Evolutionary conservation across 257 asterid species (phyloP).

Genomic region (Capsicum pubescens): DNA sequence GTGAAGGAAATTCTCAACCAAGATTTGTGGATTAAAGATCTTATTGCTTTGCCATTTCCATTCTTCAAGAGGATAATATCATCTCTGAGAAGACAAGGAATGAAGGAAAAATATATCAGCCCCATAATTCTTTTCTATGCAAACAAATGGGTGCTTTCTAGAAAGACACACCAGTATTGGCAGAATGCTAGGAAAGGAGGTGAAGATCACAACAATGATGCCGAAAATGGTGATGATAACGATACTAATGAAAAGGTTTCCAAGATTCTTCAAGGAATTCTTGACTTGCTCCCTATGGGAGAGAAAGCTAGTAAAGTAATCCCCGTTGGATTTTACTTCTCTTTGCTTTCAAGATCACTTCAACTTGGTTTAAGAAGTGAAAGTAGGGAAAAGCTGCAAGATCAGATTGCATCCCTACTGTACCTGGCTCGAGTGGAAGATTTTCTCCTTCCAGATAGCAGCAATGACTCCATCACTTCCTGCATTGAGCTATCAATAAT

Average conservation of each 20-base stretch:
- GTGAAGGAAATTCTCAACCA: constrained; percentile 49
- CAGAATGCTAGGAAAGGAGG: constrained; percentile 20
- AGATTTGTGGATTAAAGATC: constrained; percentile 70
- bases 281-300: constrained; percentile 57
- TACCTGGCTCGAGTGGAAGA: constrained; percentile 61
- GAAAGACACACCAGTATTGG: constrained; percentile 23
- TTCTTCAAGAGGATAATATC: constrained; percentile 69
- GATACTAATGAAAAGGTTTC: constrained; percentile 31
- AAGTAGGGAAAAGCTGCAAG: constrained; percentile 54
- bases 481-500: constrained; percentile 45
- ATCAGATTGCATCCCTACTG: constrained; percentile 51
- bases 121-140: constrained; percentile 69
- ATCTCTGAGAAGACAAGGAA: constrained; percentile 75
- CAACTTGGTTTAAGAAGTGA: constrained; percentile 46
- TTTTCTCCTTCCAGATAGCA: constrained; percentile 43
- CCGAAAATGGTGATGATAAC: background rate
- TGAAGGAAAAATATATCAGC: constrained; percentile 74
- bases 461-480: constrained; percentile 34
- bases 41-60: constrained; percentile 60
- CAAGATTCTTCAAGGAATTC: constrained; percentile 48
- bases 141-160: constrained; percentile 48
- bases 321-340: constrained; percentile 72
- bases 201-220: background rate
- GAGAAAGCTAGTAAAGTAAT: constrained; percentile 51
- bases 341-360: constrained; percentile 52